A percentile compares a stretch with the other conserved stretches of the same genome.
These are phyloP conservation scores for Combretum micranthum DNA, from an alignment of 345 rosid species.

Conservation along the genomic window DNA sequence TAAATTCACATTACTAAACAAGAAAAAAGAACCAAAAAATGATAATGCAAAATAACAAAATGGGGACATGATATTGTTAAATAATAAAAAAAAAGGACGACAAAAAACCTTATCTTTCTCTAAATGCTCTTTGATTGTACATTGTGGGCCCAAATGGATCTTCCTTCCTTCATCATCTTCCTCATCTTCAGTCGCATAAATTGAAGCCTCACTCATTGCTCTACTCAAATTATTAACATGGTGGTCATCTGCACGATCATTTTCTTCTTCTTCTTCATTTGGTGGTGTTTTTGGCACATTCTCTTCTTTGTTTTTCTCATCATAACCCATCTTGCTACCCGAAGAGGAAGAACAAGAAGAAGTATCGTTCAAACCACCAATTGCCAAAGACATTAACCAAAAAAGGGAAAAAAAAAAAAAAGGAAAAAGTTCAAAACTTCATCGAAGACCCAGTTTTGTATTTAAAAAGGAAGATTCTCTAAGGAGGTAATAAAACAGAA, in stretches of 20 bases:
- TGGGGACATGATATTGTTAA: background rate
- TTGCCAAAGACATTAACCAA: conserved; percentile 35
- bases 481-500: too few relatives aligned
- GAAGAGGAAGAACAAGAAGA: conserved; percentile 25
- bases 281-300: conserved; percentile 11
- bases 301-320: conserved; percentile 18
- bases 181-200: conserved; percentile 44
- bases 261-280: conserved; percentile 16
- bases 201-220: conserved; percentile 29
- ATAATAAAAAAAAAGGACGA: too few relatives aligned
- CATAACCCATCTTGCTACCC: conserved; percentile 34
- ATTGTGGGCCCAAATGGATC: conserved; percentile 60
- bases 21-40: background rate
- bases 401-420: conserved; percentile 7
- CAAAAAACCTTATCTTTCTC: conserved; percentile 59
- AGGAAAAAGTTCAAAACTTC: too few relatives aligned
- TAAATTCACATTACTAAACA: background rate
- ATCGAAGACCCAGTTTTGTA: too few relatives aligned
- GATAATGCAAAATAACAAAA: background rate
- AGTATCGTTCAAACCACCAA: conserved; percentile 13
- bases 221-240: conserved; percentile 18
- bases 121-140: conserved; percentile 52
- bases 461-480: too few relatives aligned
- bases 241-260: conserved; percentile 13
- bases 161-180: conserved; percentile 40